Conservation (phyloP, 176 grass and related monocot genomes). For the Dactylis glomerata region DNA sequence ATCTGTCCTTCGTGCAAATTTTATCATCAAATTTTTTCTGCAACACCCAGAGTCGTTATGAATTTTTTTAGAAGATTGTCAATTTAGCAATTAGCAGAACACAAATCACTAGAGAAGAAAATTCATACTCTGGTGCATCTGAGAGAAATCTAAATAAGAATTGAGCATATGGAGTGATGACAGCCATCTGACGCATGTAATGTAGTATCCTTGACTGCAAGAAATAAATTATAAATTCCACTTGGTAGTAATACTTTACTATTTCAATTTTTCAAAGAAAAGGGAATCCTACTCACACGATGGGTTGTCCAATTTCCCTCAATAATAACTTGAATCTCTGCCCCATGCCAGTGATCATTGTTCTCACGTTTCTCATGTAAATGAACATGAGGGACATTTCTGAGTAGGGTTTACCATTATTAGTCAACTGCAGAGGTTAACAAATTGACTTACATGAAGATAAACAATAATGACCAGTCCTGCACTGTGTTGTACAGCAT, state of each 20-base stretch:
- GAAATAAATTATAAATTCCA: conserved; percentile 25
- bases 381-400: conserved; percentile 98
- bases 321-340: conserved; percentile 96
- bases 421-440: conserved; percentile 17
- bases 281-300: conserved; percentile 56
- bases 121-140: conserved; percentile 69
- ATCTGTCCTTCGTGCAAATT: conserved; percentile 80
- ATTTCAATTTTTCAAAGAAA: background rate
- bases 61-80: background rate
- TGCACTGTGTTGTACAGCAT: conserved; percentile 7
- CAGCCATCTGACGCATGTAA: conserved; percentile 98
- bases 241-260: conserved; percentile 4
- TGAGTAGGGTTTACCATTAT: conserved; percentile 44
- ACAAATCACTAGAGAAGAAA: conserved; percentile 28
- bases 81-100: conserved; percentile 22
- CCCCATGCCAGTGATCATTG: conserved; percentile 83
- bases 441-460: conserved; percentile 5
- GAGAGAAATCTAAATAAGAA: conserved; percentile 91
- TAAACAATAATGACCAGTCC: conserved; percentile 13
- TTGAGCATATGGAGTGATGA: conserved; percentile 95
- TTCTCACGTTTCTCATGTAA: conserved; percentile 92
- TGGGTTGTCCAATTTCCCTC: conserved; percentile 97
- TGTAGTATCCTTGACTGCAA: conserved; percentile 92
- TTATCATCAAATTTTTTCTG: conserved; percentile 91
- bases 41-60: conserved; percentile 19